phyloP scores from a whole-genome alignment of 78 protist species.

The Dictyostelium capitatum region DNA sequence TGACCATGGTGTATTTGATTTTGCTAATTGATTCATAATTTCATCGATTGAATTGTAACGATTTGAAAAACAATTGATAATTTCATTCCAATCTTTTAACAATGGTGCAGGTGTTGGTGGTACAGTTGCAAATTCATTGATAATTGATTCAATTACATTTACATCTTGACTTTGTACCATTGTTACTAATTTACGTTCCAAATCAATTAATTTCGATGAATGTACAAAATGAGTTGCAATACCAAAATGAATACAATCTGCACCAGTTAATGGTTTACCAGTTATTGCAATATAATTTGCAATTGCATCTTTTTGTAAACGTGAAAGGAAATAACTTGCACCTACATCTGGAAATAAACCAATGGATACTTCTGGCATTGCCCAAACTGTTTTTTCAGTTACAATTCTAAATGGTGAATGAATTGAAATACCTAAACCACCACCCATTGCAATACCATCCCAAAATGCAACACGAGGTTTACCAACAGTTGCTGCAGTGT shows the following conservation, averaged over 20 bases:
- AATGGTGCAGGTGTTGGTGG: constrained; percentile 40
- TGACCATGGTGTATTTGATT: constrained; percentile 25
- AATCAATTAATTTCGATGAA: constrained; percentile 17
- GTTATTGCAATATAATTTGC: constrained; percentile 92
- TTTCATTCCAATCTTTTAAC: constrained; percentile 49
- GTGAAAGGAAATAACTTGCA: constrained; percentile 75
- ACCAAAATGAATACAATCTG: constrained; percentile 78
- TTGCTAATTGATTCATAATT: background rate
- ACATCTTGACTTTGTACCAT: constrained; percentile 17
- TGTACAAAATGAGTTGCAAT: constrained; percentile 76
- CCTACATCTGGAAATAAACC: constrained; percentile 94
- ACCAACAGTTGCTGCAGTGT: constrained; percentile 61
- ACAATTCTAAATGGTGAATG: constrained; percentile 88
- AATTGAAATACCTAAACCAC: constrained; percentile 91
- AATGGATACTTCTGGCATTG: constrained; percentile 94
- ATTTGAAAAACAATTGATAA: constrained; percentile 50
- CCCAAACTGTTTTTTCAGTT: constrained; percentile 92
- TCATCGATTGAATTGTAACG: constrained; percentile 21
- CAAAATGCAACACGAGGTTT: constrained; percentile 74
- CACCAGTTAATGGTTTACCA: constrained; percentile 79
- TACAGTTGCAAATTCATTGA: constrained; percentile 33
- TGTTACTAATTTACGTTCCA: constrained; percentile 43
- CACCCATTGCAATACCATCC: constrained; percentile 88
- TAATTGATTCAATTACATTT: constrained; percentile 44
- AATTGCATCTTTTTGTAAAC: constrained; percentile 59